phyloP scores from a whole-genome alignment of 805 yeast species.

The Candida tammaniensis region DNA sequence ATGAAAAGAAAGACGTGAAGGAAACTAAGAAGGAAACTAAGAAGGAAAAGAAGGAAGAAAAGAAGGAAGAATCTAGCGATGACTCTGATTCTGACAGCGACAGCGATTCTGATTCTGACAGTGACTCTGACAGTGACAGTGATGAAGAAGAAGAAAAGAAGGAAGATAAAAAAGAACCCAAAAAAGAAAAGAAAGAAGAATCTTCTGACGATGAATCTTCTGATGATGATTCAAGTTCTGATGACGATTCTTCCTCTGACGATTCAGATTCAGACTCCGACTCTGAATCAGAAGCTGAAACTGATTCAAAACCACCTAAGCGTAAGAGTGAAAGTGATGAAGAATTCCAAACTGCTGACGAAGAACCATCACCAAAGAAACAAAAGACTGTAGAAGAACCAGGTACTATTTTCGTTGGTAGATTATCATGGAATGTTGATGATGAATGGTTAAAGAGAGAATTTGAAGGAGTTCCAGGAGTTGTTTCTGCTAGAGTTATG shows the following conservation, averaged over 20 bases:
- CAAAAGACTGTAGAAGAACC: slow-evolving; percentile 59
- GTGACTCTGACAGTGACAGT: slow-evolving; percentile 22
- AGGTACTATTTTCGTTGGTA: slow-evolving; percentile 92
- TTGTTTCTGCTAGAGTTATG: slow-evolving; percentile 85
- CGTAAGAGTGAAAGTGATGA: slow-evolving; percentile 37
- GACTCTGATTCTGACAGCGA: slow-evolving; percentile 22
- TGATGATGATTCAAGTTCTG: slow-evolving; percentile 16
- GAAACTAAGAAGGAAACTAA: slow-evolving; percentile 6
- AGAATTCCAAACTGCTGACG: slow-evolving; percentile 32
- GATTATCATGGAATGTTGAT: slow-evolving; percentile 96
- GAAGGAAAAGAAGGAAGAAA: slow-evolving; percentile 14
- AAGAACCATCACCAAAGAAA: slow-evolving; percentile 48
- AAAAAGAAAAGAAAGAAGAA: slow-evolving; percentile 6
- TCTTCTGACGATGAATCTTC: slow-evolving; percentile 28
- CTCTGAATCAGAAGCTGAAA: slow-evolving; percentile 24
- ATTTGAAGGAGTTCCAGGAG: slow-evolving; percentile 82
- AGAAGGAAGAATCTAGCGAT: slow-evolving; percentile 8
- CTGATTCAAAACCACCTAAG: slow-evolving; percentile 32
- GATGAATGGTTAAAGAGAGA: slow-evolving; percentile 90
- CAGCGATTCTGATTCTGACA: slow-evolving; percentile 25
- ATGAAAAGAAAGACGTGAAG: slow-evolving; percentile 15
- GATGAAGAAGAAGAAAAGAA: too few relatives aligned
- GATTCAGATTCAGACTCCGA: slow-evolving; percentile 12
- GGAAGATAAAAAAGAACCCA: slow-evolving; percentile 26
- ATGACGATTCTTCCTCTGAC: neutral